These are phyloP conservation scores for Neonothopanus nambi DNA, from an alignment of 1,284 basidiomycete genomes.

Conservation along the genomic window DNA sequence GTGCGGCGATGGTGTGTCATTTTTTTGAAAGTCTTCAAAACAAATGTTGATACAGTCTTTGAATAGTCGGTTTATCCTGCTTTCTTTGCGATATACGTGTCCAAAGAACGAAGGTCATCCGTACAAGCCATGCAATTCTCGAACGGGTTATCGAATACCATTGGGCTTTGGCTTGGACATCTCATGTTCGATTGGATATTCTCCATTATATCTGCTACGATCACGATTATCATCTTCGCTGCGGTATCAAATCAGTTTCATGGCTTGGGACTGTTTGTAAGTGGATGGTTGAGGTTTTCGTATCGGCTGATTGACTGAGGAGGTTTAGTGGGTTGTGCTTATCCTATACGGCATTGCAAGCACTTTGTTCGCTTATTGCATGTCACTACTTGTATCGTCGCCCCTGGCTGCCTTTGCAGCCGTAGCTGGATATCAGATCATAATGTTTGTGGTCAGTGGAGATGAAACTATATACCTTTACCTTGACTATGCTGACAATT, in stretches of 20 bases:
- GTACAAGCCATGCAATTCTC: slow-evolving; percentile 80
- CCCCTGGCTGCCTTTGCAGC: slow-evolving; percentile 75
- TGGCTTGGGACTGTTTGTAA: slow-evolving; percentile 67
- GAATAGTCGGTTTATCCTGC: slow-evolving; percentile 72
- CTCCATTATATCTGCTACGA: slow-evolving; percentile 54
- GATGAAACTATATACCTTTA: neutral
- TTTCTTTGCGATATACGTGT: slow-evolving; percentile 78
- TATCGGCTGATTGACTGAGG: neutral
- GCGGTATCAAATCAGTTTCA: slow-evolving; percentile 62
- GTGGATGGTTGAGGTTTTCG: slow-evolving; percentile 32
- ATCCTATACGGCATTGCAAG: slow-evolving; percentile 71
- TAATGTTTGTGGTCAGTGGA: slow-evolving; percentile 61
- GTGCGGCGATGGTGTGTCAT: slow-evolving; percentile 60
- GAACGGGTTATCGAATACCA: slow-evolving; percentile 72
- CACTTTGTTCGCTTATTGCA: slow-evolving; percentile 68
- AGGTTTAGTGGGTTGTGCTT: slow-evolving; percentile 64
- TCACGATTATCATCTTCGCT: slow-evolving; percentile 66
- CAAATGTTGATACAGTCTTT: neutral
- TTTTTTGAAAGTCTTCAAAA: neutral
- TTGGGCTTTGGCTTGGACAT: slow-evolving; percentile 80
- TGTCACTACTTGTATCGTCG: slow-evolving; percentile 62
- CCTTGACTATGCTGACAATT: neutral
- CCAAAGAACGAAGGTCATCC: slow-evolving; percentile 62
- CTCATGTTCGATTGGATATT: slow-evolving; percentile 72
- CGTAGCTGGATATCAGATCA: slow-evolving; percentile 73